Evolutionary conservation across 2,329 filamentous ascomycete species (phyloP).

Genomic region (Colletotrichum costaricense): DNA sequence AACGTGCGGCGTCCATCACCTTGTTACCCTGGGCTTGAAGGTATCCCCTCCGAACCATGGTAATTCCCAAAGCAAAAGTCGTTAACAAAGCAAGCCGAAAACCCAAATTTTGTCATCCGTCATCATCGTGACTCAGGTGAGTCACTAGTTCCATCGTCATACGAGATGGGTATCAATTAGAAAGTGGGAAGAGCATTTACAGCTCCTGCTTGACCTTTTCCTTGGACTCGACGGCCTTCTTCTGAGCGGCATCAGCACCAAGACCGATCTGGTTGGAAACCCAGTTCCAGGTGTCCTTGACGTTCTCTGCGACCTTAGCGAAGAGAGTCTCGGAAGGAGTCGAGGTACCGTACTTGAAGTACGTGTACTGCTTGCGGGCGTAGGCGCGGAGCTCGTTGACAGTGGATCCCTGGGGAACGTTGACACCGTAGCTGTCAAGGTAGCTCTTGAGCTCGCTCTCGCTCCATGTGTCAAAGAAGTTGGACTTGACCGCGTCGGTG

Average conservation of each 20-base stretch:
- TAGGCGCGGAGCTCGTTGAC: constrained; percentile 77
- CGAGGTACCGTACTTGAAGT: constrained; percentile 80
- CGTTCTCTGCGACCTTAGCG: constrained; percentile 68
- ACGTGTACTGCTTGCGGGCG: constrained; percentile 79
- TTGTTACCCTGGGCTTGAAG: not conserved
- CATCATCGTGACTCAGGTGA: constrained; percentile 14
- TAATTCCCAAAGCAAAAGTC: constrained; percentile 14
- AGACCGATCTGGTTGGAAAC: constrained; percentile 59
- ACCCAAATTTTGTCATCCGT: constrained; percentile 36
- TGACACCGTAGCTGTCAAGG: constrained; percentile 81
- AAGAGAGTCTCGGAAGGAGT: constrained; percentile 74
- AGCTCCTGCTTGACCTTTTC: constrained; percentile 60
- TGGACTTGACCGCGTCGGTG: constrained; percentile 73
- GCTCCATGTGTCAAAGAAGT: constrained; percentile 79
- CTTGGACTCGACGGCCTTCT: constrained; percentile 55
- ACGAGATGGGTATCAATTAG: not conserved
- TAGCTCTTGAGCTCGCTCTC: constrained; percentile 81
- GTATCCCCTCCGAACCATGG: constrained; percentile 20
- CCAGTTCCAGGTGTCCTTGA: constrained; percentile 63
- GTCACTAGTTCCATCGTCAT: not conserved
- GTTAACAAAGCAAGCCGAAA: constrained; percentile 28
- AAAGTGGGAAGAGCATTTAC: constrained; percentile 44
- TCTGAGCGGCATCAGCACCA: constrained; percentile 58
- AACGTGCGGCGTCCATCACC: constrained; percentile 8
- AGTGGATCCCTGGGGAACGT: constrained; percentile 74